Base-by-base conservation (phyloP, 768 basidiomycete genomes). In the Cystofilobasidium ferigula region DNA sequence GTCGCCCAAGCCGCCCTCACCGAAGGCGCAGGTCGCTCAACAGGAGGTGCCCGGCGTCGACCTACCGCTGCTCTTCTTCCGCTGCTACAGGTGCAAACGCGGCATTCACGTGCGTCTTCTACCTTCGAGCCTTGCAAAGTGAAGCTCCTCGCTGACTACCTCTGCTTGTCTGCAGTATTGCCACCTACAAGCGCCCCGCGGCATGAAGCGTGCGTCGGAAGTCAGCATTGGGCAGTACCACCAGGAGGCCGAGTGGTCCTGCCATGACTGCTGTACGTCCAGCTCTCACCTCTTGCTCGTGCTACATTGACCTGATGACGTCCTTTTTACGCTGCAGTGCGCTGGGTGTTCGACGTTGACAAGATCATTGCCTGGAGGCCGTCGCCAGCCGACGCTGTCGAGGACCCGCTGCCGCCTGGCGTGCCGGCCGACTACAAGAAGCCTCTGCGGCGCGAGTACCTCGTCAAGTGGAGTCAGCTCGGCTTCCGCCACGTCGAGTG, bases 281-380 rank as follows among this genome's bases (percentile, higher is more conserved):
- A 48, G 40, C 20, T 26, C 16, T 8, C 36, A 30, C 38, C 24
- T 43, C 58, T 47, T 28, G 20, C 30, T 22, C 4, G 30, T 42
- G 28, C 8, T 13, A 9, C 58, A n/a, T n/a, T 53, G 62, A 42
- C 61, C 13, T 43, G 45, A 13, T 32, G 0, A 57, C 16, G 5
- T 24, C 3, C 51, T 20, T 22, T 7, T 54, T 57, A 3, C 9
- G 16, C 13, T 9, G 1, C 45, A 64, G 63, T 47, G 28, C 57
- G 56, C 32, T 66, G 57, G 48, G 47, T 48, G 16, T 58, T 48
- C 26, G 45, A 63, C 34, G 56, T 65, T 13, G 54, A 60, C n/a
- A 59, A 86, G 76, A 88, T 97, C 69, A 79, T 95, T 47, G 93
- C 91, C 1, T 95, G 93, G 93, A 81, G 91, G 34, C 86, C 89